Conservation (phyloP, 305 asterid genomes). For the Plantago coronopus region DNA sequence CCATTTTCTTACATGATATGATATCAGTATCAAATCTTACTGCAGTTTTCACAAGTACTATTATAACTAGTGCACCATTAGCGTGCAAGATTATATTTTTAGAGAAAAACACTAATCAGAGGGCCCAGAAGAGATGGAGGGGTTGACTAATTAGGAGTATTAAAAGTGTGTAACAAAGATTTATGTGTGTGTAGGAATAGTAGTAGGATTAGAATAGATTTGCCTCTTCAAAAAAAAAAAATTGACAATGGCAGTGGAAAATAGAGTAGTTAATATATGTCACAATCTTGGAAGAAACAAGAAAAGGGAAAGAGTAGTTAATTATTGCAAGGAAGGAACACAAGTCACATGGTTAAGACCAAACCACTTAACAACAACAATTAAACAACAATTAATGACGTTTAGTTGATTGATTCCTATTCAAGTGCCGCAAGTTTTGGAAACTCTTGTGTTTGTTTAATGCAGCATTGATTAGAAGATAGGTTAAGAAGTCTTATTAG, state of each 20-base stretch:
- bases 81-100: slow-evolving; percentile 4
- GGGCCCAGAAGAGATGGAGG: slow-evolving; percentile 4
- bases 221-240: too few species aligned
- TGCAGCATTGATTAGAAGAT: too few species aligned
- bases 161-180: neutral
- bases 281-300: neutral
- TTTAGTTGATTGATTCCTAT: slow-evolving; percentile 21
- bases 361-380: slow-evolving; percentile 28
- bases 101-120: neutral
- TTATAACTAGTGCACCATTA: neutral
- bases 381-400: slow-evolving; percentile 24
- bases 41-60: too few species aligned
- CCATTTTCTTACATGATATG: too few species aligned
- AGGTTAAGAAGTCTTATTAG: neutral
- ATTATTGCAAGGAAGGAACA: slow-evolving; percentile 13
- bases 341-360: slow-evolving; percentile 50
- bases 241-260: neutral
- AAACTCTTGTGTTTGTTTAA: neutral
- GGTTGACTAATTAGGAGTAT: neutral
- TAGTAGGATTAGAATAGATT: too few species aligned
- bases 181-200: neutral
- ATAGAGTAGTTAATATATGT: too few species aligned
- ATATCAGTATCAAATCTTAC: too few species aligned
- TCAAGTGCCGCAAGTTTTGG: slow-evolving; percentile 45
- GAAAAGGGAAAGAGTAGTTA: too few species aligned